phyloP scores from a whole-genome alignment of 2,329 filamentous ascomycete species.

The Exophiala xenobiotica region DNA sequence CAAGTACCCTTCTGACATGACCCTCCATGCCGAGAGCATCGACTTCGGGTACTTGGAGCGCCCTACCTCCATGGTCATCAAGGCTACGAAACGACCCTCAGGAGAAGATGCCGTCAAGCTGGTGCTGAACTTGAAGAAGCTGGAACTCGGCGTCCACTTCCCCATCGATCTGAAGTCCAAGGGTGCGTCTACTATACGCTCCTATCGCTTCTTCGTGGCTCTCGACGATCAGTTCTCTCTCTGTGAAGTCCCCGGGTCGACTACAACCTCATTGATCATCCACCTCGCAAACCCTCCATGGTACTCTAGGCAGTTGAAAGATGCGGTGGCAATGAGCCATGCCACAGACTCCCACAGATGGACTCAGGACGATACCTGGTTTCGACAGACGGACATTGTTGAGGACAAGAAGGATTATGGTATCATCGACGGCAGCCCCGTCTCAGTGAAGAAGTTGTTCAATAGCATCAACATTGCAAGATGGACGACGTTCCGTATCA shows the following conservation, averaged over 20 bases:
- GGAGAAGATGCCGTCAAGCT: conserved; percentile 37
- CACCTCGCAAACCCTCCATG: conserved; percentile 28
- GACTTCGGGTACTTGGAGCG: conserved; percentile 28
- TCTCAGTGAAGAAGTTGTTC: conserved; percentile 50
- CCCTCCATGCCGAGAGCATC: conserved; percentile 16
- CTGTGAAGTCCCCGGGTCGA: conserved; percentile 5
- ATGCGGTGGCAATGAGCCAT: conserved; percentile 41
- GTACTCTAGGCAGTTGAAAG: conserved; percentile 27
- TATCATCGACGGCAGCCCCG: conserved; percentile 34
- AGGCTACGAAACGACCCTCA: conserved; percentile 8
- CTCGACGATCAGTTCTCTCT: conserved; percentile 28
- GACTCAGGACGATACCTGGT: conserved; percentile 60
- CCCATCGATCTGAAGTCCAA: conserved; percentile 29
- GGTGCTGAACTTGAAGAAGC: conserved; percentile 42
- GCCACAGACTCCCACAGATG: conserved; percentile 46
- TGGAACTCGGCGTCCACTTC: conserved; percentile 46
- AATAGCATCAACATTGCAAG: conserved; percentile 62
- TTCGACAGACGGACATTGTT: conserved; percentile 64
- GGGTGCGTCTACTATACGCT: conserved; percentile 13
- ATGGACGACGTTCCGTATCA: conserved; percentile 63
- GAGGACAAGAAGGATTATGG: conserved; percentile 41
- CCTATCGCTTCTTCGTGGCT: conserved; percentile 30
- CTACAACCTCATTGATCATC: conserved; percentile 21
- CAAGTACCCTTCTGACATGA: conserved; percentile 24
- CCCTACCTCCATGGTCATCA: conserved; percentile 22